Conservation (phyloP, 179 eudicot genomes). For the Drosera spatulata region DNA sequence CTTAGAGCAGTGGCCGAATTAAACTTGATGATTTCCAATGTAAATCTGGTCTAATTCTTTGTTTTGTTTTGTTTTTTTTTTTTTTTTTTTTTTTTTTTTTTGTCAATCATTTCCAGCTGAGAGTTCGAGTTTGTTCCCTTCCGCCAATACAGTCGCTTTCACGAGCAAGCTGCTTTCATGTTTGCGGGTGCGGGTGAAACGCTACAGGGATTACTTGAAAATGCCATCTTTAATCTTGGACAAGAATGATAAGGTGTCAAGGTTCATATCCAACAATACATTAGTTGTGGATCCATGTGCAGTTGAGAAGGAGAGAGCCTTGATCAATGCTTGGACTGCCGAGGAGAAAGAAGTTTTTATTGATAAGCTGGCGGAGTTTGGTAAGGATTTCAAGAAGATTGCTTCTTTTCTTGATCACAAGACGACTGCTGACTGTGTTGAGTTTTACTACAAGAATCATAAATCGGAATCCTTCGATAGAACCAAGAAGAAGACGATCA, state of each 20-base stretch:
- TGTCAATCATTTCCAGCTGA: constrained; percentile 34
- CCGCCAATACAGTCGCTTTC: constrained; percentile 37
- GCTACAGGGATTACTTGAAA: constrained; percentile 42
- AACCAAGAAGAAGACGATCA: constrained; percentile 48
- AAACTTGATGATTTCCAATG: background rate
- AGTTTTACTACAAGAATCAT: constrained; percentile 94
- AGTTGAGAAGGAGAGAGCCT: constrained; percentile 66
- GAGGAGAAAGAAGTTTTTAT: constrained; percentile 70
- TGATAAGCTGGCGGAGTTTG: constrained; percentile 54
- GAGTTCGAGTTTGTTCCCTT: constrained; percentile 37
- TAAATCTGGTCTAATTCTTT: background rate
- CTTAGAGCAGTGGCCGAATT: too few species aligned
- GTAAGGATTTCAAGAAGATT: constrained; percentile 80
- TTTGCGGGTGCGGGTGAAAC: constrained; percentile 35
- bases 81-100: constrained; percentile 6
- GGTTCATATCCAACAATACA: constrained; percentile 64
- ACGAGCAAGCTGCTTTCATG: constrained; percentile 60
- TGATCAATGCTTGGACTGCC: constrained; percentile 70
- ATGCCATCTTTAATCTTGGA: constrained; percentile 86
- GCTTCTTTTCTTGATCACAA: constrained; percentile 80
- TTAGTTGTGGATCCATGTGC: constrained; percentile 79
- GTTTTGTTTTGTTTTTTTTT: constrained; percentile 5
- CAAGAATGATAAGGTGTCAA: constrained; percentile 45
- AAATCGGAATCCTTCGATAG: constrained; percentile 67
- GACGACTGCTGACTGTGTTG: constrained; percentile 81